Evolutionary conservation across 1,284 basidiomycete genomes (phyloP), one percentile per base, ranked within the genome.

Genomic region (Chiua sp.): DNA sequence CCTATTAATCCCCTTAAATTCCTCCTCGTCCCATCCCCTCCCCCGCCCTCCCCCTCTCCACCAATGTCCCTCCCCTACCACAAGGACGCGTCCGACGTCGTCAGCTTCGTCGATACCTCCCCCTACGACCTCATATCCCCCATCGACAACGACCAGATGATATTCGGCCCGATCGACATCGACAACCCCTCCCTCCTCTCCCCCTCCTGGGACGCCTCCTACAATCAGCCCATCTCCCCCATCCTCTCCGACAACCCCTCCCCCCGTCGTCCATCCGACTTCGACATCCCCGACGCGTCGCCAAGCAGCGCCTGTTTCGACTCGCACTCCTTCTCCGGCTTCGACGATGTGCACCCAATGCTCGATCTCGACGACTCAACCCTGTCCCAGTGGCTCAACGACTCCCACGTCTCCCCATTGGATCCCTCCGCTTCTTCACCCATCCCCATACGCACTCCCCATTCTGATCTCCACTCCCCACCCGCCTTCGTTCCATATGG

Each of bases 141-240:
- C 32, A 0, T 46, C 8, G 85, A 74, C 63, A 63, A 72, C 44
- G 76, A 87, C 73, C 82, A 83, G 64, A 80, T 89, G 78, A 82
- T 90, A 73, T 87, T 88, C 48, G 78, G 78, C 47, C 82, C 82
- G 59, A 76, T 88, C 74, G 87, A 90, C 65, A 79, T 90, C 71
- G 88, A 91, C 68, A 85, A 68, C n/a, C 64, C 59, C 33, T 53
- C 87, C 61, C 67, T 75, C 56, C 71, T 76, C 63, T 71, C 72
- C 55, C 72, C 76, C 28, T 68, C 77, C 22, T 87, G 85, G 85
- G 84, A 84, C 51, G 68, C 76, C 77, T 69, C 74, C 69, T 61
- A 61, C 67, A 62, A 77, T 63, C 66, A 76, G 18, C 72, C 73
- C 63, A 68, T 76, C 46, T 73, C 72, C 18, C 75, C 72, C 57